These are phyloP conservation scores for Moringa oleifera DNA, from an alignment of 345 rosid genomes.

Conservation along the genomic window DNA sequence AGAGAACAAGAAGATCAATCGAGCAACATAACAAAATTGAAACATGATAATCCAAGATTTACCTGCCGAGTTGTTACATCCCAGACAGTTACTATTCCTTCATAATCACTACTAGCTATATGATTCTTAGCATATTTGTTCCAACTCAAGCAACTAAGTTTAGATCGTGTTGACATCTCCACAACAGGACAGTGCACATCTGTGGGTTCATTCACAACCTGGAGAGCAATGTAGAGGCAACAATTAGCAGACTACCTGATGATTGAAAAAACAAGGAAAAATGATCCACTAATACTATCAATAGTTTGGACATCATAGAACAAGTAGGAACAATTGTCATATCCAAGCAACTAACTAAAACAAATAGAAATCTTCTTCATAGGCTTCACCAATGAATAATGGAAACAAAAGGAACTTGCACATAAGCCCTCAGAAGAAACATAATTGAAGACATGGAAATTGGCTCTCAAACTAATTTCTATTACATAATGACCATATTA, in stretches of 20 bases:
- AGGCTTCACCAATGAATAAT: too few species aligned
- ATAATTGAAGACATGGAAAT: too few species aligned
- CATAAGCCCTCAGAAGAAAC: neutral
- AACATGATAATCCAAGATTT: constrained; percentile 7
- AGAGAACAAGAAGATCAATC: neutral
- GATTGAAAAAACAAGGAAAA: too few species aligned
- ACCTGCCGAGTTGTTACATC: constrained; percentile 96
- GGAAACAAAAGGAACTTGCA: too few species aligned
- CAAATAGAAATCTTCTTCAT: too few species aligned
- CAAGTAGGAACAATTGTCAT: too few species aligned
- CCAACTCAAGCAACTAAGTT: constrained; percentile 99
- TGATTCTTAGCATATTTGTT: constrained; percentile 85
- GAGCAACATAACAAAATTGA: neutral
- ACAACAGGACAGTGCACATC: constrained; percentile 84
- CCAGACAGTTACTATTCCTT: constrained; percentile 98
- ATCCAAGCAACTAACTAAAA: too few species aligned
- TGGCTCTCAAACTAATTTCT: too few species aligned
- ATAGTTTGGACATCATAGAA: too few species aligned
- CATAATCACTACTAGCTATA: constrained; percentile 98
- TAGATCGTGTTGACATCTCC: constrained; percentile 96
- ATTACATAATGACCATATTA: too few species aligned
- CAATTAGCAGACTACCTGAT: too few species aligned
- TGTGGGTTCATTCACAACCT: constrained; percentile 79
- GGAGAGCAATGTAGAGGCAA: constrained; percentile 20
- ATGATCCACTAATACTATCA: too few species aligned